These are phyloP conservation scores for Pyricularia pennisetigena DNA, from an alignment of 2,329 filamentous ascomycete species.

Conservation along the genomic window DNA sequence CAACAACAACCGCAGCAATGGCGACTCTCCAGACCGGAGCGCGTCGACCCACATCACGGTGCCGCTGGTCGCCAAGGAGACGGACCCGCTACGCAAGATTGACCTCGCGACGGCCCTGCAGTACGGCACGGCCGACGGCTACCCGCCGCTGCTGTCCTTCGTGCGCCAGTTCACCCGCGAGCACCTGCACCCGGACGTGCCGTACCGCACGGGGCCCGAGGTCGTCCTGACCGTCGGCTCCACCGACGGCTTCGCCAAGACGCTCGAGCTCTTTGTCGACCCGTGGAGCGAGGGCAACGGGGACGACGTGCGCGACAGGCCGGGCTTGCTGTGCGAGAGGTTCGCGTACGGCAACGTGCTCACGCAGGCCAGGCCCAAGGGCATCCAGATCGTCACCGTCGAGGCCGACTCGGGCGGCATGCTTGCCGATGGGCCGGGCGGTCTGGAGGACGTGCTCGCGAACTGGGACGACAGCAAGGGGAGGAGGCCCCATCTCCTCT, in stretches of 20 bases:
- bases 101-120: conserved; percentile 76
- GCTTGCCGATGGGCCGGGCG: conserved; percentile 60
- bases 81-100: conserved; percentile 58
- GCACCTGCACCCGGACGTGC: conserved; percentile 70
- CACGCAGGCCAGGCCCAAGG: conserved; percentile 54
- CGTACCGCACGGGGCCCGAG: conserved; percentile 67
- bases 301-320: conserved; percentile 57
- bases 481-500: conserved; percentile 72
- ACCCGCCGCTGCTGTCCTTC: conserved; percentile 69
- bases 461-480: conserved; percentile 74
- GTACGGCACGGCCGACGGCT: conserved; percentile 76
- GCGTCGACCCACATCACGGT: conserved; percentile 51
- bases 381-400: conserved; percentile 64
- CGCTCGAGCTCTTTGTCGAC: conserved; percentile 65
- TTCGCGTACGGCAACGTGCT: conserved; percentile 76
- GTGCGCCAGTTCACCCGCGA: conserved; percentile 69
- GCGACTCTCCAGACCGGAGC: conserved; percentile 33
- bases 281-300: conserved; percentile 57
- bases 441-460: conserved; percentile 66
- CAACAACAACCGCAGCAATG: conserved; percentile 18
- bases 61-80: conserved; percentile 49
- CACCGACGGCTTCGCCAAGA: conserved; percentile 78
- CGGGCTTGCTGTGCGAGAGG: conserved; percentile 69
- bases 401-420: conserved; percentile 74
- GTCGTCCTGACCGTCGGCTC: conserved; percentile 71